Conservation (phyloP, 768 basidiomycete species). For the Kwoniella mangroviensis region DNA sequence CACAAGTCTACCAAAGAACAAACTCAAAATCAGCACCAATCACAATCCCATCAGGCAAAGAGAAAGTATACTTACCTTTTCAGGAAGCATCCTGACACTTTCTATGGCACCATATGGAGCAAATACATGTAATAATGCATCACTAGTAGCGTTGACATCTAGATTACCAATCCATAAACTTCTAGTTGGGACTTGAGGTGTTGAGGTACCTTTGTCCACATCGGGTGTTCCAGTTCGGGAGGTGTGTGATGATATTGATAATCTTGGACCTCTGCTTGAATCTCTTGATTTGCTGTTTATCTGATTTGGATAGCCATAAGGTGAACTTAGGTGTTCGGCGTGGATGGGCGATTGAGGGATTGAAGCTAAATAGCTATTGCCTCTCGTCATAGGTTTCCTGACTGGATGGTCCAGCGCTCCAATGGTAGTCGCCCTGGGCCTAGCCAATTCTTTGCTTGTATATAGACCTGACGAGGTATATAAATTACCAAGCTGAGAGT, state of each 20-base stretch:
- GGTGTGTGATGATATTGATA: conserved; percentile 44
- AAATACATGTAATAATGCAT: conserved; percentile 93
- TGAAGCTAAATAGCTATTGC: conserved; percentile 33
- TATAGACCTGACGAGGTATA: conserved; percentile 17
- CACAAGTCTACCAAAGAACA: conserved; percentile 74
- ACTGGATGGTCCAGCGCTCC: conserved; percentile 50
- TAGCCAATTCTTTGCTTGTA: conserved; percentile 34
- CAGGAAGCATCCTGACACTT: conserved; percentile 88
- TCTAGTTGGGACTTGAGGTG: conserved; percentile 82
- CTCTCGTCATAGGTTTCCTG: conserved; percentile 22
- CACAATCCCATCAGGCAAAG: neutral
- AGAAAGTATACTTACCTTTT: conserved; percentile 71
- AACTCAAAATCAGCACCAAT: neutral
- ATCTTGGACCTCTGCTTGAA: conserved; percentile 42
- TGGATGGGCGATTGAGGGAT: conserved; percentile 49
- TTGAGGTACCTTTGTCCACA: conserved; percentile 39
- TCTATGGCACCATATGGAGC: conserved; percentile 97
- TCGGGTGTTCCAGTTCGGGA: conserved; percentile 53
- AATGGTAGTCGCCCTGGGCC: conserved; percentile 57
- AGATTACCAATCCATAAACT: conserved; percentile 98
- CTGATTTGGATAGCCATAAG: conserved; percentile 32
- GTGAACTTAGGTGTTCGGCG: conserved; percentile 23
- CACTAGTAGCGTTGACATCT: conserved; percentile 89
- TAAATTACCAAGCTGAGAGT: conserved; percentile 16
- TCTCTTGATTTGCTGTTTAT: conserved; percentile 24